Conservation (phyloP, 2,329 filamentous ascomycete genomes). For the Alternaria consortialis region DNA sequence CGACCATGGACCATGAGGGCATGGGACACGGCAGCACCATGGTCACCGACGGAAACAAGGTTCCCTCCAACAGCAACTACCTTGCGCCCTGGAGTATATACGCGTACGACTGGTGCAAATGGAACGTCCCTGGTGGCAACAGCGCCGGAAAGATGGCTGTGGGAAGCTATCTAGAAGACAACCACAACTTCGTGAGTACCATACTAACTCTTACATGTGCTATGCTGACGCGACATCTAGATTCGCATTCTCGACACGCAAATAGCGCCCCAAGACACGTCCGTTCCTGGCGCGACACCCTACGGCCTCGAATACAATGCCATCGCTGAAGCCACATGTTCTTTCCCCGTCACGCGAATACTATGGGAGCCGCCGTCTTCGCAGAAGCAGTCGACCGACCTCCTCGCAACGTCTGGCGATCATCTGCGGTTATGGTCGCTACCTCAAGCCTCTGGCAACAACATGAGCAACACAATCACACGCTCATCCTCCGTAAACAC, state of each 20-base stretch:
- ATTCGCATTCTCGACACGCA: constrained; percentile 97
- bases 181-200: constrained; percentile 89
- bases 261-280: constrained; percentile 72
- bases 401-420: constrained; percentile 93
- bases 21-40: constrained; percentile 64
- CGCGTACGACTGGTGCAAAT: constrained; percentile 99
- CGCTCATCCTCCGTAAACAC: constrained; percentile 69
- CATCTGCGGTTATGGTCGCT: constrained; percentile 94
- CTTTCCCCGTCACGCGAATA: constrained; percentile 94
- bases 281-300: constrained; percentile 73
- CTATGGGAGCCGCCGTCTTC: constrained; percentile 96
- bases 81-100: constrained; percentile 94
- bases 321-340: constrained; percentile 95
- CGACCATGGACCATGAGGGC: constrained; percentile 76
- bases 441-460: constrained; percentile 62
- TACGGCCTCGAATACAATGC: constrained; percentile 89
- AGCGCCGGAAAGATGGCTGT: constrained; percentile 92
- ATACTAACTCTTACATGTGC: background rate
- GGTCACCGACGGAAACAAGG: constrained; percentile 72
- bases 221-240: constrained; percentile 56
- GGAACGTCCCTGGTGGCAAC: constrained; percentile 74
- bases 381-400: constrained; percentile 93
- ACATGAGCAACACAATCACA: constrained; percentile 75
- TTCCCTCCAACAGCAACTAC: constrained; percentile 85
- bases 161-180: constrained; percentile 96